Base-by-base conservation (phyloP, 2,329 filamentous ascomycete genomes). In the Endothia cerciana region DNA sequence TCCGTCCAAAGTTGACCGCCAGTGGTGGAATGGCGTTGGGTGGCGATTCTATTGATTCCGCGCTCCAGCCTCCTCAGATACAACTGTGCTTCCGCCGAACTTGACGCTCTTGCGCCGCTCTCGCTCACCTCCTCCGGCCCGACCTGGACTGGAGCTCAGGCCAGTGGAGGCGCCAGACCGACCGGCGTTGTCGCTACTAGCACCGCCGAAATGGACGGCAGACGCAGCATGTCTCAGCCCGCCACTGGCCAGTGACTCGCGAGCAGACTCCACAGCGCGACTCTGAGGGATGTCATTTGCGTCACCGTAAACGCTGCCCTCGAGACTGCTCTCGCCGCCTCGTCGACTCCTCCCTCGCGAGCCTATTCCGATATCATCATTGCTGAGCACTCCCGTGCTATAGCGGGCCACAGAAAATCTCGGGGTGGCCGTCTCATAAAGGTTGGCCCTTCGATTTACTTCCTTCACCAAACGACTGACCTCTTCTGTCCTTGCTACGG, bases 41-140 rank as follows among this genome's bases (percentile, higher is more conserved):
- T 5, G 25, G 3, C 17, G 13, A 30, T 3, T 30, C 2, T 30
- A 51, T 28, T 51, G 25, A 11, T 51, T 51, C 13, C 25, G 47
- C n/a, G 11, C 25, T 5, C 47, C 47, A 6, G 22, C 28, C 13
- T 51, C 47, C 25, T 51, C 47, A 13, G 47, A 51, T 10, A 58
- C 1, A 22, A 65, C 66, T n/a, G 64, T 66, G 28, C 61, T 78
- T 53, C 78, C 79, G 2, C 81, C 83, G 75, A 89, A 87, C 77
- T 89, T 89, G 71, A 89, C 87, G 69, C 86, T 89, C 81, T 88
- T 89, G 73, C 86, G 80, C 69, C 85, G 79, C 73, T 88, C 87
- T 65, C 85, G 75, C 57, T 84, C 82, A 0, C 68, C 62, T 1
- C 72, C 73, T 1, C 74, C 74, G 33, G 70, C 70, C 63, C 77